Evolutionary conservation across 768 basidiomycete species (phyloP).

Genomic region (Wakefieldia striispora): DNA sequence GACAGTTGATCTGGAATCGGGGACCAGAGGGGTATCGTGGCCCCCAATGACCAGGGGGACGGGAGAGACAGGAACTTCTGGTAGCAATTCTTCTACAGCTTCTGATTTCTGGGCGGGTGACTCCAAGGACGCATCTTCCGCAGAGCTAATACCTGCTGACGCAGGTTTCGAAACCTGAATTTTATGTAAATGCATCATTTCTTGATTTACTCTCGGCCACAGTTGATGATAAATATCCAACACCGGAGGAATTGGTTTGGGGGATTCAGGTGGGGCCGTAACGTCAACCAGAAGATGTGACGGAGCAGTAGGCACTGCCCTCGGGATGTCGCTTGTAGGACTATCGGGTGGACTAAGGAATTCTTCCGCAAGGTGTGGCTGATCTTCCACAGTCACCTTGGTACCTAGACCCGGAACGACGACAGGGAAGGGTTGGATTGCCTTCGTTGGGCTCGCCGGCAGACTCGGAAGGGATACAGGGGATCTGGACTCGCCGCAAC

Average conservation of each 20-base stretch:
- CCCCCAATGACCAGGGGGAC: slow-evolving; percentile 1
- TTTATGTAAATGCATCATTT: slow-evolving; percentile 34
- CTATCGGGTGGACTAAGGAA: slow-evolving; percentile 26
- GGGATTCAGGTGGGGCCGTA: slow-evolving; percentile 5
- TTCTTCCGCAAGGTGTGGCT: slow-evolving; percentile 12
- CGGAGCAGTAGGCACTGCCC: background rate
- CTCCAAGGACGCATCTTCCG: background rate
- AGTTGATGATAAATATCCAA: slow-evolving; percentile 25
- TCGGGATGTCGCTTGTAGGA: slow-evolving; percentile 7
- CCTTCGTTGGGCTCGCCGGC: background rate
- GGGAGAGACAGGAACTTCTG: slow-evolving; percentile 25
- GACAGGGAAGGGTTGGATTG: background rate
- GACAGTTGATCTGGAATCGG: slow-evolving; percentile 26
- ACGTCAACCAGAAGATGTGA: slow-evolving; percentile 12
- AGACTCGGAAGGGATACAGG: background rate
- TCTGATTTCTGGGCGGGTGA: slow-evolving; percentile 23
- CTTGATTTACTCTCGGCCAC: slow-evolving; percentile 38
- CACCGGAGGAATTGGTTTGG: slow-evolving; percentile 4
- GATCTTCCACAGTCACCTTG: background rate
- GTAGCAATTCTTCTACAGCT: slow-evolving; percentile 29
- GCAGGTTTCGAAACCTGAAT: slow-evolving; percentile 1
- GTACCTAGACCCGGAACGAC: background rate
- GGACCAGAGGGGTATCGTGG: slow-evolving; percentile 2
- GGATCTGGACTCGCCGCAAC: background rate
- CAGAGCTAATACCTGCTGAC: background rate